phyloP scores from a whole-genome alignment of 2,329 filamentous ascomycete species.

The Thielaviopsis populi region DNA sequence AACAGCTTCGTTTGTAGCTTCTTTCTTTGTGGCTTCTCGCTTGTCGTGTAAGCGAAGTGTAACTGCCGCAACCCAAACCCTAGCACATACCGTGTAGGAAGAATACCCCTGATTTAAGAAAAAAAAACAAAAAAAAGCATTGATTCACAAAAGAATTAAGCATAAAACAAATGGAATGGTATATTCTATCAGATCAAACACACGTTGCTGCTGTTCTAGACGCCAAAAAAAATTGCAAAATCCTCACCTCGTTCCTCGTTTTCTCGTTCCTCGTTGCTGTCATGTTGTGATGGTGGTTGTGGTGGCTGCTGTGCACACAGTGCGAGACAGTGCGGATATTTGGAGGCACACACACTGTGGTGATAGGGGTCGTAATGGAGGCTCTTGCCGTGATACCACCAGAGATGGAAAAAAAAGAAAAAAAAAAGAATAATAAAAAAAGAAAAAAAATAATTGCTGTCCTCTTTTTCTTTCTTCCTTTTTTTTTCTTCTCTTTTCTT shows the following conservation, averaged over 20 bases:
- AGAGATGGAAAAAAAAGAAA: not conserved
- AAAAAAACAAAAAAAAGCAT: too few species aligned
- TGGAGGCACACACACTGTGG: too few species aligned
- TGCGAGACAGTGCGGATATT: not conserved
- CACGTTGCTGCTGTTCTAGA: not conserved
- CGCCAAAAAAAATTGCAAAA: conserved; percentile 1
- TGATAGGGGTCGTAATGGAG: not conserved
- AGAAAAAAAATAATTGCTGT: too few species aligned
- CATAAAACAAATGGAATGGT: not conserved
- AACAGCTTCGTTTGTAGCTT: too few species aligned
- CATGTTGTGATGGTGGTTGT: not conserved
- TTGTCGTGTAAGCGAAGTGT: too few species aligned
- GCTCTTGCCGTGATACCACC: not conserved
- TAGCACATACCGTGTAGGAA: not conserved
- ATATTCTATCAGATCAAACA: conserved; percentile 1
- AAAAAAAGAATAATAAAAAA: too few species aligned
- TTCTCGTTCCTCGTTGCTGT: not conserved
- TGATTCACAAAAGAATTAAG: not conserved
- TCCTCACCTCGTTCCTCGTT: not conserved
- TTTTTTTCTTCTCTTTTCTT: not conserved
- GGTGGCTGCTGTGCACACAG: not conserved
- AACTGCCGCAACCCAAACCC: not conserved
- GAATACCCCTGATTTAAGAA: too few species aligned
- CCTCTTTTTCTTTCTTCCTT: too few species aligned
- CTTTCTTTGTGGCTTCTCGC: too few species aligned